Base-by-base conservation (phyloP, 2,329 filamentous ascomycete genomes). In the Epichloe festucae region DNA sequence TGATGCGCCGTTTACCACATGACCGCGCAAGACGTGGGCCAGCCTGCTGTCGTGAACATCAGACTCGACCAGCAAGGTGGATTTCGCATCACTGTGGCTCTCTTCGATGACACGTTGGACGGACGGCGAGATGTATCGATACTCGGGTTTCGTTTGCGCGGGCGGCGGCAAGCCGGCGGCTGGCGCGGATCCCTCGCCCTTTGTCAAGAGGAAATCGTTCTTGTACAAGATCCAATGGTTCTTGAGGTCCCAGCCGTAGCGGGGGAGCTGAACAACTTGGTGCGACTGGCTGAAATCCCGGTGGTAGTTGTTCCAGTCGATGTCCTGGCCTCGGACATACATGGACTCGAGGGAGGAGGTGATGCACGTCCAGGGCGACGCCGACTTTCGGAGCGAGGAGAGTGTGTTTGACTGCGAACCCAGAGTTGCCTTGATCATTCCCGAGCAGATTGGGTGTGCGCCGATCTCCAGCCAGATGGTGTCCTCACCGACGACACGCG, bases 171-270 rank as follows among this genome's bases (percentile, higher is more conserved):
- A 31, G 27, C 8, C 27, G 8, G 27, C 27, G 27, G 8, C 7
- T 12, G 31, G n/a, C 35, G 31, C 31, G 10, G 31, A 41, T 7
- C n/a, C 40, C 3, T 64, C 35, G 71, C 66, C 46, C 72, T 88
- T 89, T 57, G 75, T 79, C 34, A 87, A 70, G 21, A 74, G 77
- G 81, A 82, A 88, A 65, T 87, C 48, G 17, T 52, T 19, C 15
- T 46, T 47, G 15, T 55, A 79, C 56, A 73, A 69, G 38, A 79
- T 70, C 77, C 77, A 81, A 63, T 88, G 87, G 56, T 78, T 82
- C 73, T 87, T 87, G 61, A 79, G 71, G 59, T 88, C 81, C 67
- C 84, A 89, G 0, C 73, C 73, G 63, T 89, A 89, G 2, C 76
- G 75, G 1, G 85, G 85, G 2, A 89, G 70, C 10, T 77, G 69